phyloP scores from a whole-genome alignment of 2,329 filamentous ascomycete genomes.

The Scytalidium lignicola region DNA sequence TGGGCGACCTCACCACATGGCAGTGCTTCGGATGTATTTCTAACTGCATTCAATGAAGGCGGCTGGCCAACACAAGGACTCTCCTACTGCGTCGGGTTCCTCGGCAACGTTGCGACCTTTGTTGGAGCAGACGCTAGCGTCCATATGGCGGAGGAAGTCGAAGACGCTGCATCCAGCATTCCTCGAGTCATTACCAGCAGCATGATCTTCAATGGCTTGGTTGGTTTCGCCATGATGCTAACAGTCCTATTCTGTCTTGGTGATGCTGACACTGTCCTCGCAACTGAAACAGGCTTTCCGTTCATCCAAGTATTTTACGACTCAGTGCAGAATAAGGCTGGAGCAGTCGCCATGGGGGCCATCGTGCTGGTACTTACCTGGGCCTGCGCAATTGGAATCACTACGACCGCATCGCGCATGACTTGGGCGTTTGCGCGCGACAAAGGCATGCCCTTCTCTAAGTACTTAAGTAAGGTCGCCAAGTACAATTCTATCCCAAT shows the following conservation, averaged over 20 bases:
- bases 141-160: conserved; percentile 39
- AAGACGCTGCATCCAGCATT: conserved; percentile 41
- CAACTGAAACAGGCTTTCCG: conserved; percentile 44
- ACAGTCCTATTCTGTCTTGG: conserved; percentile 48
- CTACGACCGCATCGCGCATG: conserved; percentile 35
- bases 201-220: conserved; percentile 41
- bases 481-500: conserved; percentile 9
- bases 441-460: conserved; percentile 29
- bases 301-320: conserved; percentile 52
- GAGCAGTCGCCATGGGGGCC: conserved; percentile 33
- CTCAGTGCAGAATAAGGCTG: conserved; percentile 32
- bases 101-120: conserved; percentile 32
- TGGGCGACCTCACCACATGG: conserved; percentile 26
- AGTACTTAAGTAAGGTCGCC: conserved; percentile 10
- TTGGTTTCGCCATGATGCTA: conserved; percentile 50
- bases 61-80: conserved; percentile 38
- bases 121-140: conserved; percentile 35
- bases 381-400: conserved; percentile 31
- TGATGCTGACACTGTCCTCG: conserved; percentile 39
- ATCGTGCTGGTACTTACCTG: conserved; percentile 34
- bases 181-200: conserved; percentile 45
- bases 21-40: conserved; percentile 33
- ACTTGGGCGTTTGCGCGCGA: conserved; percentile 39
- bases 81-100: conserved; percentile 41
- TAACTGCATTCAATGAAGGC: conserved; percentile 35